These are phyloP conservation scores for Penicillium ochrochloron DNA, from an alignment of 495 filamentous ascomycete genomes.

Conservation along the genomic window DNA sequence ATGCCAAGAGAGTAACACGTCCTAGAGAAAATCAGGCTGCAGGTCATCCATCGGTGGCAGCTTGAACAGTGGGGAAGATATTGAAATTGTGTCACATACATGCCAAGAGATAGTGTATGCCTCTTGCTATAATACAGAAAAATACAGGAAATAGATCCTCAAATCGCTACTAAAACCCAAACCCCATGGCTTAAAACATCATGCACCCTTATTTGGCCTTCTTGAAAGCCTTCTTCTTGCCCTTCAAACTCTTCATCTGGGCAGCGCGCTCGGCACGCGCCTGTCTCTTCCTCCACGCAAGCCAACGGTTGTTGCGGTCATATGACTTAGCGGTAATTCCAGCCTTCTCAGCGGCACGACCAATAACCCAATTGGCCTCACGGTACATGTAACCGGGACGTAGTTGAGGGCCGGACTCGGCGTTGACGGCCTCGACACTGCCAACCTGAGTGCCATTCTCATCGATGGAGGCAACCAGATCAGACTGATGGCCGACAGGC, in stretches of 20 bases:
- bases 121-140: conserved; percentile 48
- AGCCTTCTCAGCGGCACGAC: conserved; percentile 64
- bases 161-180: conserved; percentile 41
- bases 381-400: conserved; percentile 78
- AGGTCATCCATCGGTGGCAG: not conserved
- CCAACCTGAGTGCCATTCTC: conserved; percentile 39
- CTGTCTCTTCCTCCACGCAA: conserved; percentile 65
- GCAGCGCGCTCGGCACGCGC: conserved; percentile 55
- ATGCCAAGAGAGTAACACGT: not conserved
- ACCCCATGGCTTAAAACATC: conserved; percentile 28
- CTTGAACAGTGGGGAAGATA: not conserved
- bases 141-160: conserved; percentile 35
- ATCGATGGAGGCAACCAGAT: conserved; percentile 39
- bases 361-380: conserved; percentile 86
- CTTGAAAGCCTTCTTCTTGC: conserved; percentile 53
- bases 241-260: conserved; percentile 63
- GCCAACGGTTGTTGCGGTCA: conserved; percentile 60
- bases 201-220: conserved; percentile 46
- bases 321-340: conserved; percentile 56
- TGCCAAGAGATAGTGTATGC: conserved; percentile 20
- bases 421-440: conserved; percentile 39
- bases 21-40: not conserved
- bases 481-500: conserved; percentile 37
- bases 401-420: conserved; percentile 53
- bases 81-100: conserved; percentile 20